Percentiles rank a stretch among this genome's conserved stretches.
Conservation (phyloP, 768 basidiomycete genomes). For the Naematelia aurantialba region DNA sequence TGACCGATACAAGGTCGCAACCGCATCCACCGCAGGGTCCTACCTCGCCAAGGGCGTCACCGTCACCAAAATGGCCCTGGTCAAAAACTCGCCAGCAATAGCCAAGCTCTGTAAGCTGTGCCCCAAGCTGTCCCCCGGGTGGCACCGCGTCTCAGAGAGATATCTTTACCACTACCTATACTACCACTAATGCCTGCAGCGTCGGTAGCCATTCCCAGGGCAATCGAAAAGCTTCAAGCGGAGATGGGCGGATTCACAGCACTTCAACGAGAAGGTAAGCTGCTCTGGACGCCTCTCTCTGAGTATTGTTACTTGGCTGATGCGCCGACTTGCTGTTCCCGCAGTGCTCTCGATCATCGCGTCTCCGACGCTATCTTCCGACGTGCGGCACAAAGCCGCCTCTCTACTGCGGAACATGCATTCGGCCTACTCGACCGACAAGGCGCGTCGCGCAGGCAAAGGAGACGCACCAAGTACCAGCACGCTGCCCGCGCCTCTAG, state of each 20-base stretch:
- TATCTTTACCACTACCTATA: neutral
- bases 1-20: no score
- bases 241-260: conserved; percentile 41
- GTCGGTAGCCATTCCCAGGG: conserved; percentile 37
- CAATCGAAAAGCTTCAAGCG: conserved; percentile 37
- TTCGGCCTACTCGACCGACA: conserved; percentile 34
- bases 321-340: no score
- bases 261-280: conserved; percentile 42
- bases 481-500: neutral
- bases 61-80: conserved; percentile 32
- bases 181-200: conserved; percentile 18
- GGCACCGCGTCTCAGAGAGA: neutral
- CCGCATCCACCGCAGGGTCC: conserved; percentile 28
- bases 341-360: conserved; percentile 42
- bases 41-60: conserved; percentile 36
- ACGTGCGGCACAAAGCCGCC: conserved; percentile 37
- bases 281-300: no score
- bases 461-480: no score
- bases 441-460: conserved; percentile 7
- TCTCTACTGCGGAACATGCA: conserved; percentile 27
- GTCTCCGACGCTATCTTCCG: conserved; percentile 40
- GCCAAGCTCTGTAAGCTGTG: conserved; percentile 36
- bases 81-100: conserved; percentile 35
- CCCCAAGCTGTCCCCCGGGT: no score
- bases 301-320: no score